phyloP scores from a whole-genome alignment of 73 alveolate species.

The Breviolum minutum region DNA sequence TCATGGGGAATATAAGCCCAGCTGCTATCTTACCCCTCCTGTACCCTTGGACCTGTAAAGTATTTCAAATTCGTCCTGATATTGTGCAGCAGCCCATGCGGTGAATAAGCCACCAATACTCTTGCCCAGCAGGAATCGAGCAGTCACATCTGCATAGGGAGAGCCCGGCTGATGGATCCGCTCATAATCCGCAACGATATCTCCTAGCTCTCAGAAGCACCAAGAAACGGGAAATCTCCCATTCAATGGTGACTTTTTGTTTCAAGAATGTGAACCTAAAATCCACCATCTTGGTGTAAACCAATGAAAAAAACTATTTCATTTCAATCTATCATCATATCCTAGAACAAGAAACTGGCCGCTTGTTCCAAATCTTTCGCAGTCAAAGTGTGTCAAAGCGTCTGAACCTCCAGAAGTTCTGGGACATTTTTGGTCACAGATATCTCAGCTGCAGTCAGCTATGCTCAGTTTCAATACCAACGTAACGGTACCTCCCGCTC shows the following conservation, averaged over 20 bases:
- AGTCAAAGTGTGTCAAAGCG: neutral
- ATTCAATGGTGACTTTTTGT: neutral
- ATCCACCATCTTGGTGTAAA: no score
- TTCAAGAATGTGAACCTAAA: neutral
- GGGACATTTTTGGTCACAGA: no score
- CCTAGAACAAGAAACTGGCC: neutral
- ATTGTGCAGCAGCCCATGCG: conserved; percentile 80
- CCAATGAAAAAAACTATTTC: neutral
- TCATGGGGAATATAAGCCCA: no score
- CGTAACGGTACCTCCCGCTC: neutral
- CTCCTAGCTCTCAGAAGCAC: neutral
- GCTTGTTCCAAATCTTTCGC: no score
- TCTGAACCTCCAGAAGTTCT: no score
- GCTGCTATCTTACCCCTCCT: no score
- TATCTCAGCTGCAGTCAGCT: neutral
- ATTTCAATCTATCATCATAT: neutral
- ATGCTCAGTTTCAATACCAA: neutral
- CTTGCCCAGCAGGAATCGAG: conserved; percentile 79
- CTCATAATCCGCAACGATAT: conserved; percentile 45
- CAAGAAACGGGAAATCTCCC: neutral
- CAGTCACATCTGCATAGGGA: conserved; percentile 11
- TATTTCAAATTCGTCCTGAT: neutral
- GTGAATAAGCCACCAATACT: conserved; percentile 78
- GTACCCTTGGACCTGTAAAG: no score
- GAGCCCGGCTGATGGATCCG: conserved; percentile 69